These are phyloP conservation scores for Coprinellus micaceus DNA, from an alignment of 768 basidiomycete genomes.

Conservation along the genomic window DNA sequence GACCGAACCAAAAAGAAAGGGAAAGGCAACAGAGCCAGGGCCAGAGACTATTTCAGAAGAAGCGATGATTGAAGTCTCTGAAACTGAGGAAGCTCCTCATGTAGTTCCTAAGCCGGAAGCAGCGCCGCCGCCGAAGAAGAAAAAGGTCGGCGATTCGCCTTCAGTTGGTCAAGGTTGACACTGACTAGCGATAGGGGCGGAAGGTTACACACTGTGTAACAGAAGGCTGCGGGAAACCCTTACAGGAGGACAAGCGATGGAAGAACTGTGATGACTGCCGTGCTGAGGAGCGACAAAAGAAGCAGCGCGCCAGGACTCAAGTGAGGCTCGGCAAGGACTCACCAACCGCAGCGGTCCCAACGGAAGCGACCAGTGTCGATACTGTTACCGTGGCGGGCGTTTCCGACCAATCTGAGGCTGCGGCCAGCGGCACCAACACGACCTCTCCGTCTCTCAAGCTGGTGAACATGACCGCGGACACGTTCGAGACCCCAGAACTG, in stretches of 20 bases:
- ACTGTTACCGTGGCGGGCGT: neutral
- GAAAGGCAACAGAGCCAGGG: no score
- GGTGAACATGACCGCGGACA: slow-evolving; percentile 5
- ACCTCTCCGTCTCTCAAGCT: no score
- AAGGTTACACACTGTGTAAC: slow-evolving; percentile 25
- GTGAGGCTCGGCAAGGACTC: neutral
- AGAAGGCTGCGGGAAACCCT: slow-evolving; percentile 40
- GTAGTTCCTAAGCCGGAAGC: neutral
- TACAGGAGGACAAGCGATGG: slow-evolving; percentile 41
- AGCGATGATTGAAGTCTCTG: no score
- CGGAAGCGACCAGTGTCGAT: neutral
- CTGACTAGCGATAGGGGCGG: neutral
- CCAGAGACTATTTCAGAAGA: no score
- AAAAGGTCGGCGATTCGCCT: neutral
- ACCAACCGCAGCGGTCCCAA: neutral
- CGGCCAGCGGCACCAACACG: no score
- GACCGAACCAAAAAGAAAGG: neutral
- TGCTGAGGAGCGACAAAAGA: slow-evolving; percentile 29
- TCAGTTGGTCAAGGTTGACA: neutral
- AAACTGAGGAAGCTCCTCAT: neutral
- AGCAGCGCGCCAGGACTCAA: slow-evolving; percentile 14
- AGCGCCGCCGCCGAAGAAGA: neutral
- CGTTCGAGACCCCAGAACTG: neutral
- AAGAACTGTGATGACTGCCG: slow-evolving; percentile 47
- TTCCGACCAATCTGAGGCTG: neutral